Evolutionary conservation across 768 basidiomycete species (phyloP).

Genomic region (Rhizopogon salebrosus): DNA sequence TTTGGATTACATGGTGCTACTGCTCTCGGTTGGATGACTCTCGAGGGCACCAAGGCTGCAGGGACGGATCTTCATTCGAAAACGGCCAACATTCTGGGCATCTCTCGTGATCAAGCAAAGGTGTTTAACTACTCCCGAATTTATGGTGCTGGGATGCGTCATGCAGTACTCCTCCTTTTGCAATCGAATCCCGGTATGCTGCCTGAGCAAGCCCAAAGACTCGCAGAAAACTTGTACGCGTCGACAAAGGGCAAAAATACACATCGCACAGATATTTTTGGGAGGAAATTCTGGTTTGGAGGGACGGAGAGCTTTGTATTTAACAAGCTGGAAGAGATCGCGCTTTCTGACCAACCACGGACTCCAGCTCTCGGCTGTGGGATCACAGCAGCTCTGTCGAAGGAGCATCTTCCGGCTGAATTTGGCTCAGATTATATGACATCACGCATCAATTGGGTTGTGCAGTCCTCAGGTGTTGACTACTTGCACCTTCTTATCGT

Average conservation of each 20-base stretch:
- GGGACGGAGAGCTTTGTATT: conserved; percentile 95
- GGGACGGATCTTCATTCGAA: conserved; percentile 97
- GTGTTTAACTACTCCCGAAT: conserved; percentile 99
- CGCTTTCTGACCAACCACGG: conserved; percentile 76
- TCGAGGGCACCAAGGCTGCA: conserved; percentile 92
- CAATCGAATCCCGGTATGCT: conserved; percentile 81
- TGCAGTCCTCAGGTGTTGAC: conserved; percentile 97
- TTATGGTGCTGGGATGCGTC: conserved; percentile 96
- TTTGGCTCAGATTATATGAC: conserved; percentile 90
- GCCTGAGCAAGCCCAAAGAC: conserved; percentile 69
- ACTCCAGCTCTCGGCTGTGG: conserved; percentile 95
- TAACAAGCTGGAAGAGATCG: conserved; percentile 96
- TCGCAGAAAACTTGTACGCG: conserved; percentile 82
- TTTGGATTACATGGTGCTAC: conserved; percentile 96
- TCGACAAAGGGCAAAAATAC: conserved; percentile 93
- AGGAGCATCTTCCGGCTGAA: conserved; percentile 75
- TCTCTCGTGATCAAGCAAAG: conserved; percentile 92
- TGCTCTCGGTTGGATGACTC: conserved; percentile 98
- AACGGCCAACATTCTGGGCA: conserved; percentile 88
- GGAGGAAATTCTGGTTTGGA: conserved; percentile 91
- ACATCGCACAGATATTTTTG: conserved; percentile 67
- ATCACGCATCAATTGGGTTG: conserved; percentile 98
- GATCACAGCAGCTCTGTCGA: conserved; percentile 89
- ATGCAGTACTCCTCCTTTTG: conserved; percentile 81
- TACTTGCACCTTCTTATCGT: conserved; percentile 96